Evolutionary conservation across 331 rosid species (phyloP).

Genomic region (Cydonia oblonga): DNA sequence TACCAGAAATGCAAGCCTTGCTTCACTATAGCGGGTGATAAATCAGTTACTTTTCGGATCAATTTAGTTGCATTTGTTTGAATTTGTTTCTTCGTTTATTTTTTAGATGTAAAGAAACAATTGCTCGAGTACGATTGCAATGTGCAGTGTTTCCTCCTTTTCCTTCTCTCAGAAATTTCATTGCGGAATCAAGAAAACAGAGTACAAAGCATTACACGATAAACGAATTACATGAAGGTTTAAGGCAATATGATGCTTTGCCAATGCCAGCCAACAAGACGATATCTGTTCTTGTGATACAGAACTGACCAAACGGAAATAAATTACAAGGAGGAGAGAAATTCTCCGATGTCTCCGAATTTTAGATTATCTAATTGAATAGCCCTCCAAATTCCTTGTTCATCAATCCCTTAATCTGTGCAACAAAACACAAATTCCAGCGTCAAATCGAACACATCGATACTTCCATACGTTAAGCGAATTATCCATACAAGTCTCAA

Average conservation of each 20-base stretch:
- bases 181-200: background rate
- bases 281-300: background rate
- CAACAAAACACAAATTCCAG: background rate
- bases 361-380: constrained; percentile 24
- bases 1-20: constrained; percentile 79
- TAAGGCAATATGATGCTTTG: constrained; percentile 32
- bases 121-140: too few relatives aligned
- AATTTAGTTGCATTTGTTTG: background rate
- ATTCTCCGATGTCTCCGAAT: background rate
- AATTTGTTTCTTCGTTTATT: background rate
- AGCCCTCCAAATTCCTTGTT: constrained; percentile 49
- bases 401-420: constrained; percentile 58
- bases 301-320: background rate
- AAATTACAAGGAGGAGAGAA: background rate
- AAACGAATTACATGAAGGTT: background rate
- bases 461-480: background rate
- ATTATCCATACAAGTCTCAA: background rate
- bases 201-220: background rate
- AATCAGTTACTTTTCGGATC: background rate
- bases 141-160: background rate
- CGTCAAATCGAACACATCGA: background rate
- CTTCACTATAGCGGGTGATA: constrained; percentile 19
- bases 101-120: too few relatives aligned
- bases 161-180: background rate
- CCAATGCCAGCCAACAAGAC: constrained; percentile 27